Percentiles rank a stretch among this genome's conserved stretches.
These are phyloP conservation scores for Serendipita sp. DNA, from an alignment of 768 basidiomycete genomes.

Conservation along the genomic window DNA sequence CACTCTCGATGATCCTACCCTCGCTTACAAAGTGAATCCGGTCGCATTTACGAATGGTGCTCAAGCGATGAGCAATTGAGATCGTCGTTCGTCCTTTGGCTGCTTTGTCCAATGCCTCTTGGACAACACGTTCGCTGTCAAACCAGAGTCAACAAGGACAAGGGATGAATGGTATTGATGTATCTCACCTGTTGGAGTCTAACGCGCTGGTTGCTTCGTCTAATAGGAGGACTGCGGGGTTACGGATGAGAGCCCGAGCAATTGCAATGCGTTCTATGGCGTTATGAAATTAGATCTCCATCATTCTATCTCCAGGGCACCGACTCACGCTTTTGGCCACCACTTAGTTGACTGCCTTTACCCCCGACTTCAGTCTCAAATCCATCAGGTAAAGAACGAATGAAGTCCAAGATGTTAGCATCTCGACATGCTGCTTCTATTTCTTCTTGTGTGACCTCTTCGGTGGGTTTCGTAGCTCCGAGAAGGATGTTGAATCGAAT, in stretches of 20 bases:
- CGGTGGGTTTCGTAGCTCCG: slow-evolving; percentile 58
- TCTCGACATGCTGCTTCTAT: slow-evolving; percentile 70
- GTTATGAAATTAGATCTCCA: no score
- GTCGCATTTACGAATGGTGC: slow-evolving; percentile 84
- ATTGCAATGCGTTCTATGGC: slow-evolving; percentile 48
- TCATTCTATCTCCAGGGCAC: no score
- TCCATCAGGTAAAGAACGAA: slow-evolving; percentile 64
- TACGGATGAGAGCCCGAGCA: slow-evolving; percentile 78
- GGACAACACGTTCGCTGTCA: slow-evolving; percentile 67
- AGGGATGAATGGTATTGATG: no score
- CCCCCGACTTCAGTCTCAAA: slow-evolving; percentile 87
- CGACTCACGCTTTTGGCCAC: slow-evolving; percentile 52
- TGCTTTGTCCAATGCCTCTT: slow-evolving; percentile 82
- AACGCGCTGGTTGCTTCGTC: slow-evolving; percentile 87
- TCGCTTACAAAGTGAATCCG: slow-evolving; percentile 77
- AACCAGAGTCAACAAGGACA: no score
- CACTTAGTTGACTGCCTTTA: slow-evolving; percentile 77
- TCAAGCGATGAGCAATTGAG: slow-evolving; percentile 87
- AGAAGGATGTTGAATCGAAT: slow-evolving; percentile 83
- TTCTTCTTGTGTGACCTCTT: slow-evolving; percentile 73
- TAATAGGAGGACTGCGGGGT: slow-evolving; percentile 73
- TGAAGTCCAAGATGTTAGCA: slow-evolving; percentile 87
- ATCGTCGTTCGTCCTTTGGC: slow-evolving; percentile 86
- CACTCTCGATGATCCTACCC: slow-evolving; percentile 67
- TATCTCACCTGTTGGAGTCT: slow-evolving; percentile 49